Evolutionary conservation across 2,329 filamentous ascomycete genomes (phyloP), one percentile per base, ranked within the genome.

Genomic region (Colletotrichum chlorophyti): DNA sequence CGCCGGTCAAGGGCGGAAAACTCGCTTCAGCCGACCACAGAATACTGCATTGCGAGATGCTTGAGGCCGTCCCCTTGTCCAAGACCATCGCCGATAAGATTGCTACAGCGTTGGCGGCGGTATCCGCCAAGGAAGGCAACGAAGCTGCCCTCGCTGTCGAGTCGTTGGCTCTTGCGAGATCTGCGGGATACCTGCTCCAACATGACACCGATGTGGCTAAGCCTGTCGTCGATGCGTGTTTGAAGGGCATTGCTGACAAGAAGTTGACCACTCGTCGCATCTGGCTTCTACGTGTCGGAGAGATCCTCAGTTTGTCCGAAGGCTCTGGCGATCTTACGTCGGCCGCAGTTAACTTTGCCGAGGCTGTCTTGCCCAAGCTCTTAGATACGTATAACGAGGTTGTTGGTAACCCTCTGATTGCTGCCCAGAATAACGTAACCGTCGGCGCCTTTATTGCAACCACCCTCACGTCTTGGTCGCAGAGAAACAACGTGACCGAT

Each of bases 171-270:
- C 80, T 98, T 53, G 82, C 86, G 50, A 83, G 83, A 59, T 89
- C 91, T 65, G 76, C 89, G 29, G 75, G 77, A 10, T 84, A 83
- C 67, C 79, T 90, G 32, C 70, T 97, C 14, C 74, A 81, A n/a
- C 79, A 85, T 24, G 83, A 79, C 21, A 72, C 80, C 2, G 80
- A 87, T 31, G 69, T 93, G 14, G 86, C 90, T 10, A 90, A 90
- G 65, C 71, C 86, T 5, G 81, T 89, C 2, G 72, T 87, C 1
- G 91, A 94, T 67, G 81, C 86, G 1, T 88, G 96, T 65, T 76
- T 83, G 24, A 98, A 97, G 74, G 95, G 94, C 1, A 80, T 96
- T 38, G 80, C 82, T 7, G 95, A 99, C 64, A 99, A 98, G 74
- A 91, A 93, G 66, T 77, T 90, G 2, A 82, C 87, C 6, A 85